Conservation (phyloP, 2,329 filamentous ascomycete genomes). For the Thyridium curvatum region DNA sequence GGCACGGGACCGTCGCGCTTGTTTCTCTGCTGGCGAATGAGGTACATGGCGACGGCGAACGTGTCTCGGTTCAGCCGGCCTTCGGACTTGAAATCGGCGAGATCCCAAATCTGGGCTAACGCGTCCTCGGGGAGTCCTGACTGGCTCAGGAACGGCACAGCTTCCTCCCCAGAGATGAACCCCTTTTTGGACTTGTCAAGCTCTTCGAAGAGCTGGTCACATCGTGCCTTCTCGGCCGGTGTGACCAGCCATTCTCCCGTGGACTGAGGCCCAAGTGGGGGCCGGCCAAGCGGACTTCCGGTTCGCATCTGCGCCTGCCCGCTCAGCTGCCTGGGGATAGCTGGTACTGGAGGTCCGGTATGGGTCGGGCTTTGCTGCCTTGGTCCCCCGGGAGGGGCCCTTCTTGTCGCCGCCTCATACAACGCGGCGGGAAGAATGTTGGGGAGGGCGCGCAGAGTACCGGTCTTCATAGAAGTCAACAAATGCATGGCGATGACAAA, state of each 20-base stretch:
- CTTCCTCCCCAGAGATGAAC: conserved; percentile 88
- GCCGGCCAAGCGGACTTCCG: conserved; percentile 49
- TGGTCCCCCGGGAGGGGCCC: conserved; percentile 40
- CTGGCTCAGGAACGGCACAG: conserved; percentile 88
- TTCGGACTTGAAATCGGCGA: conserved; percentile 88
- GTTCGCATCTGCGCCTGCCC: conserved; percentile 58
- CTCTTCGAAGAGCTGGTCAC: conserved; percentile 78
- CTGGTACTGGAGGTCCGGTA: conserved; percentile 49
- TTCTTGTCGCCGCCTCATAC: conserved; percentile 82
- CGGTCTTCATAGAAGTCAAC: conserved; percentile 83
- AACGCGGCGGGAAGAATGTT: conserved; percentile 74
- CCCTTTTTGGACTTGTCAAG: conserved; percentile 78
- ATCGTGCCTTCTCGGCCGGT: conserved; percentile 76
- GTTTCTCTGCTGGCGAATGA: conserved; percentile 84
- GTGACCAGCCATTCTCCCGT: conserved; percentile 73
- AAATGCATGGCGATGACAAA: conserved; percentile 99
- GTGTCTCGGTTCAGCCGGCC: conserved; percentile 82
- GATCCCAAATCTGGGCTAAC: conserved; percentile 93
- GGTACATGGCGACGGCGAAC: conserved; percentile 95
- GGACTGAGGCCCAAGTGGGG: conserved; percentile 37
- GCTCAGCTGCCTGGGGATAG: conserved; percentile 79
- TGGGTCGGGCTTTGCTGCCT: conserved; percentile 44
- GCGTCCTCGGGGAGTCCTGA: conserved; percentile 84
- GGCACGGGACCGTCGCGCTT: conserved; percentile 54
- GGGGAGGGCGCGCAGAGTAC: conserved; percentile 72